These are phyloP conservation scores for Tetracladium marchalianum DNA, from an alignment of 495 filamentous ascomycete species.

Conservation along the genomic window DNA sequence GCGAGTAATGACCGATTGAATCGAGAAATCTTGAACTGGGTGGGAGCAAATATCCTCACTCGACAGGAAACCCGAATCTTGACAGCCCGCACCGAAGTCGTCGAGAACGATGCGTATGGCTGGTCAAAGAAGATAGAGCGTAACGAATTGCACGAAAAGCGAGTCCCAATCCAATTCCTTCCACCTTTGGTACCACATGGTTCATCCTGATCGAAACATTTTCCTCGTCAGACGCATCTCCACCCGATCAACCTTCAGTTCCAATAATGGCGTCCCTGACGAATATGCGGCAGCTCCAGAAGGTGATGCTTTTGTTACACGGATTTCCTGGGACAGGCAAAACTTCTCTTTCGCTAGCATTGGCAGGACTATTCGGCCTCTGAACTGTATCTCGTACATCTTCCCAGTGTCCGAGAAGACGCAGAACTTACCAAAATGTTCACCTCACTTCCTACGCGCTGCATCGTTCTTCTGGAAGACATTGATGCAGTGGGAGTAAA, in stretches of 20 bases:
- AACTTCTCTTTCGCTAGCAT: conserved; percentile 46
- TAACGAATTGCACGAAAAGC: conserved; percentile 26
- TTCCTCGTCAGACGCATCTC: conserved; percentile 28
- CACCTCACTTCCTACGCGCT: conserved; percentile 50
- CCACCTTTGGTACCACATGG: conserved; percentile 33
- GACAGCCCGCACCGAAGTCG: conserved; percentile 3
- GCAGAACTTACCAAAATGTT: conserved; percentile 36
- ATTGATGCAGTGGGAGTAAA: conserved; percentile 58
- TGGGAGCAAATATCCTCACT: conserved; percentile 2
- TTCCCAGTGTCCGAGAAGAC: conserved; percentile 44
- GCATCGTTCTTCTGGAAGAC: conserved; percentile 45
- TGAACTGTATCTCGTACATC: conserved; percentile 58
- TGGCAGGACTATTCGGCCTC: conserved; percentile 58
- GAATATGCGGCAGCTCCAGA: conserved; percentile 29
- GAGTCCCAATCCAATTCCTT: conserved; percentile 32
- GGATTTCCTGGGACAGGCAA: conserved; percentile 78
- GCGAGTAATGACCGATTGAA: conserved; percentile 8
- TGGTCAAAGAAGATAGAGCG: background rate
- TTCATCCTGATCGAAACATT: conserved; percentile 31
- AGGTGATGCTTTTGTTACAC: conserved; percentile 60
- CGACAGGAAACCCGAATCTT: conserved; percentile 4
- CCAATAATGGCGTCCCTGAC: conserved; percentile 21
- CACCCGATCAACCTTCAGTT: background rate
- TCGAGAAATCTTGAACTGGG: conserved; percentile 10
- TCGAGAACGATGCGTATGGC: conserved; percentile 19